These are phyloP conservation scores for Evernia prunastri DNA, from an alignment of 495 filamentous ascomycete genomes.

Conservation along the genomic window DNA sequence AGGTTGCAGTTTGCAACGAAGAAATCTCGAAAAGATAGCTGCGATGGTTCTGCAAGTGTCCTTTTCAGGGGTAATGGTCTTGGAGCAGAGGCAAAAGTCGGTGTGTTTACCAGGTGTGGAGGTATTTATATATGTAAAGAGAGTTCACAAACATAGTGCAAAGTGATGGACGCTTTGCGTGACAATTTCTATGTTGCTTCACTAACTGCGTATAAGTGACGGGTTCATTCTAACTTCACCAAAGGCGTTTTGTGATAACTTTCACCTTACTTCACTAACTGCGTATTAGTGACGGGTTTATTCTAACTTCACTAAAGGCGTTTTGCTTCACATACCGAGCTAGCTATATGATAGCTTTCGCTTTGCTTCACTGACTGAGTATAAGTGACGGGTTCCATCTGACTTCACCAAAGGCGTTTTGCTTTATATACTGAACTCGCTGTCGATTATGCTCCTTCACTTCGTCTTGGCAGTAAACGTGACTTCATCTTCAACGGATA, in stretches of 20 bases:
- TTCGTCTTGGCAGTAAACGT: not conserved
- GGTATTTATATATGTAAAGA: too few species aligned
- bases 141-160: not conserved
- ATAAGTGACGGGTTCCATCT: not conserved
- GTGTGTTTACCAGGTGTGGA: not conserved
- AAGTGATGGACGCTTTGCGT: not conserved
- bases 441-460: not conserved
- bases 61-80: not conserved
- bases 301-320: too few species aligned
- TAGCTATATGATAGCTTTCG: not conserved
- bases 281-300: too few species aligned
- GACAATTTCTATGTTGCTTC: too few species aligned
- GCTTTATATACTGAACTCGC: not conserved
- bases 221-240: too few species aligned
- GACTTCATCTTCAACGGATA: not conserved
- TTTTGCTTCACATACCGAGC: not conserved
- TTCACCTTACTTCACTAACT: too few species aligned
- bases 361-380: not conserved
- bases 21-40: too few species aligned
- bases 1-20: too few species aligned
- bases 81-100: not conserved
- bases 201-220: too few species aligned
- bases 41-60: not conserved
- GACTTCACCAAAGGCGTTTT: not conserved
- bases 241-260: too few species aligned